Conservation (phyloP, 306 rosid genomes). For the Medicago arabica region DNA sequence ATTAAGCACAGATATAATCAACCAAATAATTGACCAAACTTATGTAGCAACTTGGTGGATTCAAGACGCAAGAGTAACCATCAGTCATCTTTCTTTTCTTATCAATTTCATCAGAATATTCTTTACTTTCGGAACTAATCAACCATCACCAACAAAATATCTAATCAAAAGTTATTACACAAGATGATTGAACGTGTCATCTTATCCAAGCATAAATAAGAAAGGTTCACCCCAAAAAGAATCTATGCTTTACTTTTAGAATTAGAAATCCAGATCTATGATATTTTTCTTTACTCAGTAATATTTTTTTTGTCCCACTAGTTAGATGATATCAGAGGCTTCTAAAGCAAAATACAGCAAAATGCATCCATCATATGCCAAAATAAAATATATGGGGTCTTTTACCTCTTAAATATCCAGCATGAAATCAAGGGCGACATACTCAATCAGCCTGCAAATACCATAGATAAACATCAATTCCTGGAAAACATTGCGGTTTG, state of each 20-base stretch:
- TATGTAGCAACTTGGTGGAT: slow-evolving; percentile 11
- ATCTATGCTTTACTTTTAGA: slow-evolving; percentile 34
- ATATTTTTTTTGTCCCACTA: background rate
- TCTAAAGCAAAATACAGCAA: slow-evolving; percentile 7
- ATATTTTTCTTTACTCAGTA: background rate
- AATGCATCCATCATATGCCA: background rate
- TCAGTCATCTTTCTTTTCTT: slow-evolving; percentile 7
- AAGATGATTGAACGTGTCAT: slow-evolving; percentile 24
- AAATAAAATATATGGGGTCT: background rate
- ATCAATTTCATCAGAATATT: slow-evolving; percentile 29
- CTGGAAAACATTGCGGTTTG: slow-evolving; percentile 15
- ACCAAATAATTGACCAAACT: slow-evolving; percentile 14
- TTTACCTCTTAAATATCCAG: slow-evolving; percentile 61
- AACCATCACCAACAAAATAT: slow-evolving; percentile 1
- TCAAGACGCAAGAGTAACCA: slow-evolving; percentile 21
- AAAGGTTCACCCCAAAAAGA: slow-evolving; percentile 22
- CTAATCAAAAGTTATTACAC: slow-evolving; percentile 15
- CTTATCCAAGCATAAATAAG: slow-evolving; percentile 31
- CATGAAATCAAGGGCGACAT: slow-evolving; percentile 43
- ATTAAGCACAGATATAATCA: slow-evolving; percentile 5
- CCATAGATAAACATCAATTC: slow-evolving; percentile 40
- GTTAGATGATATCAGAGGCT: background rate
- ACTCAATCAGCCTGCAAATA: slow-evolving; percentile 75
- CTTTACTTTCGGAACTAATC: slow-evolving; percentile 28
- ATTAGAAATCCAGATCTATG: slow-evolving; percentile 9